phyloP scores from a whole-genome alignment of 2,329 filamentous ascomycete species.

The Cercospora sp. region DNA sequence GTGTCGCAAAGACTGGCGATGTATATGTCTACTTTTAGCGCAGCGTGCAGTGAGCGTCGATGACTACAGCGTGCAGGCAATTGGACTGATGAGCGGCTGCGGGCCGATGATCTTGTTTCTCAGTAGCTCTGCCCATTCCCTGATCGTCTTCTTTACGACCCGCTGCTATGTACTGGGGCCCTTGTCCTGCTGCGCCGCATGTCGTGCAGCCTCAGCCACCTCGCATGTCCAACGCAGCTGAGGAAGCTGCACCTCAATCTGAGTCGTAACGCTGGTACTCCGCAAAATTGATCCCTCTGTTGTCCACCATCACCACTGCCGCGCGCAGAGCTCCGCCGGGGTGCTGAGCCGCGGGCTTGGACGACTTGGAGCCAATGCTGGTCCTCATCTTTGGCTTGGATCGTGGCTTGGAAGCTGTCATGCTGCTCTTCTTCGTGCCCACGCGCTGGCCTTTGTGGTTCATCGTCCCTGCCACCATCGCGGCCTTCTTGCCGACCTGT shows the following conservation, averaged over 20 bases:
- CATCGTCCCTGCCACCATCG: background rate
- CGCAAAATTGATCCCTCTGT: slow-evolving; percentile 14
- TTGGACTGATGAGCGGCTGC: background rate
- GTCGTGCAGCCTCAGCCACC: slow-evolving; percentile 10
- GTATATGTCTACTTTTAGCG: background rate
- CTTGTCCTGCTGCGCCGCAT: slow-evolving; percentile 1
- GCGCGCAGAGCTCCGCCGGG: background rate
- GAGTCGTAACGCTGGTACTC: slow-evolving; percentile 14
- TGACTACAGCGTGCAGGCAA: background rate
- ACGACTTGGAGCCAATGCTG: slow-evolving; percentile 13
- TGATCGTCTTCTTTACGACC: background rate
- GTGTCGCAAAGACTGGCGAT: background rate
- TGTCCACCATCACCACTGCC: slow-evolving; percentile 12
- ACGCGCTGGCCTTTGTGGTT: slow-evolving; percentile 2
- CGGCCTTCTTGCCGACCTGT: background rate
- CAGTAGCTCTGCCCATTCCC: background rate
- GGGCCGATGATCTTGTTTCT: background rate
- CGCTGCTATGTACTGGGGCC: background rate
- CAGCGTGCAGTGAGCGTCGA: background rate
- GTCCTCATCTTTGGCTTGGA: slow-evolving; percentile 1
- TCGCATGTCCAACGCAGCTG: slow-evolving; percentile 2
- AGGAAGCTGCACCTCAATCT: background rate
- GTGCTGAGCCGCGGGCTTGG: slow-evolving; percentile 9
- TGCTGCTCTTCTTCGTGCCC: background rate
- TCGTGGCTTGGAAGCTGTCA: background rate